Conservation (phyloP, 768 basidiomycete species). For the Collybia mongolica region DNA sequence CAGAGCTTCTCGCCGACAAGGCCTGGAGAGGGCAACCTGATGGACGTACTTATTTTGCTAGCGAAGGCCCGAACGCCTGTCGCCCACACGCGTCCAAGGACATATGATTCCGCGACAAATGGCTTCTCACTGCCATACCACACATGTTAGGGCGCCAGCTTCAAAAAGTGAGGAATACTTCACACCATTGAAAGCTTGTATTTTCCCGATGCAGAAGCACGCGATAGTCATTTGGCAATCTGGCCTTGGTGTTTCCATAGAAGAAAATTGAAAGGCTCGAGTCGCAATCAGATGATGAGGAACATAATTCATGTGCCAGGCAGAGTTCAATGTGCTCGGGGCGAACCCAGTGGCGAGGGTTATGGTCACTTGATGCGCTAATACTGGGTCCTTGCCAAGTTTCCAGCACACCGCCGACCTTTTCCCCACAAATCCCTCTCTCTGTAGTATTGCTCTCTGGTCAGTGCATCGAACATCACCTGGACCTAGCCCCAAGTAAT, state of each 20-base stretch:
- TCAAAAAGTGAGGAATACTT: background rate
- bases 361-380: background rate
- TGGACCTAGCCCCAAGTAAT: background rate
- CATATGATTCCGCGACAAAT: slow-evolving; percentile 2
- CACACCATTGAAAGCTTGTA: background rate
- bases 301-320: background rate
- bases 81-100: background rate
- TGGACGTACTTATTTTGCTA: background rate
- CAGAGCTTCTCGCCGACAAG: background rate
- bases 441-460: background rate
- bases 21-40: background rate
- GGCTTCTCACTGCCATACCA: background rate
- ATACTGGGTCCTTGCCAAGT: background rate
- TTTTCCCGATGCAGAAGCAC: background rate
- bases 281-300: background rate
- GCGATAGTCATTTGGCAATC: background rate
- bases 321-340: background rate
- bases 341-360: background rate
- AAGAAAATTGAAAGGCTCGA: background rate
- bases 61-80: background rate
- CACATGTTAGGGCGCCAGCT: background rate
- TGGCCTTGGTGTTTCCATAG: background rate
- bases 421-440: background rate
- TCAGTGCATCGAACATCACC: background rate
- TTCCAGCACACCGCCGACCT: background rate